phyloP scores from a whole-genome alignment of 1,284 basidiomycete genomes.

The Heterobasidion occidentale region DNA sequence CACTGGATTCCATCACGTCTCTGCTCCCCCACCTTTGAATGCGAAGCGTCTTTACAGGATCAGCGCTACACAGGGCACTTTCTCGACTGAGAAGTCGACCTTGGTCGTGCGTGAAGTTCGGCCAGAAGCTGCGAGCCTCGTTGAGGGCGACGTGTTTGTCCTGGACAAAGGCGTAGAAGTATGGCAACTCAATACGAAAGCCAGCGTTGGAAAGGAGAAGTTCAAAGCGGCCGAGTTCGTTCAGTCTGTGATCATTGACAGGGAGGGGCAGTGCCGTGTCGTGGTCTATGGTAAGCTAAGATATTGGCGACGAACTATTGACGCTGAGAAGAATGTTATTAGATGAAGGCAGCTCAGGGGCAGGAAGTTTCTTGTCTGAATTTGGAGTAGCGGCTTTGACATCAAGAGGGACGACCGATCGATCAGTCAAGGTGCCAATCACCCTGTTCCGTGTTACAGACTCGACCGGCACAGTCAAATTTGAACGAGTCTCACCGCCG shows the following conservation, averaged over 20 bases:
- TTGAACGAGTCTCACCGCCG: conserved; percentile 26
- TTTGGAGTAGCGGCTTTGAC: conserved; percentile 24
- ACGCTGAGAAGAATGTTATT: background rate
- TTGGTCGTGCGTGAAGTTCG: conserved; percentile 43
- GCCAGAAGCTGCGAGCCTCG: conserved; percentile 34
- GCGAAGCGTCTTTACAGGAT: conserved; percentile 41
- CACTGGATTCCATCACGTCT: conserved; percentile 55
- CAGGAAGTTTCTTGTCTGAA: conserved; percentile 37
- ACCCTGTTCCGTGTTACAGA: conserved; percentile 43
- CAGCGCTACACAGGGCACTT: conserved; percentile 11
- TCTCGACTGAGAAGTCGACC: conserved; percentile 16
- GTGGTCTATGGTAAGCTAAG: conserved; percentile 40
- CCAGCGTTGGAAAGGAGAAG: conserved; percentile 43
- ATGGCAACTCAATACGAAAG: conserved; percentile 47
- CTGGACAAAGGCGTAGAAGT: conserved; percentile 45
- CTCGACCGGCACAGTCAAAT: conserved; percentile 29
- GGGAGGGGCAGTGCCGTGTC: conserved; percentile 34
- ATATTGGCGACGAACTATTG: background rate
- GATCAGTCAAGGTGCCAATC: conserved; percentile 11
- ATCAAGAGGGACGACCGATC: conserved; percentile 1
- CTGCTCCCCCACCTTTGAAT: conserved; percentile 34
- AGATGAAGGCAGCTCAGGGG: conserved; percentile 45
- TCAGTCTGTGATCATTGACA: conserved; percentile 33
- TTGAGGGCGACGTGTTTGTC: conserved; percentile 49
- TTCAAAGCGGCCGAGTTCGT: conserved; percentile 56